phyloP scores from a whole-genome alignment of 2,329 filamentous ascomycete species.

The Sporothrix schenckii region DNA sequence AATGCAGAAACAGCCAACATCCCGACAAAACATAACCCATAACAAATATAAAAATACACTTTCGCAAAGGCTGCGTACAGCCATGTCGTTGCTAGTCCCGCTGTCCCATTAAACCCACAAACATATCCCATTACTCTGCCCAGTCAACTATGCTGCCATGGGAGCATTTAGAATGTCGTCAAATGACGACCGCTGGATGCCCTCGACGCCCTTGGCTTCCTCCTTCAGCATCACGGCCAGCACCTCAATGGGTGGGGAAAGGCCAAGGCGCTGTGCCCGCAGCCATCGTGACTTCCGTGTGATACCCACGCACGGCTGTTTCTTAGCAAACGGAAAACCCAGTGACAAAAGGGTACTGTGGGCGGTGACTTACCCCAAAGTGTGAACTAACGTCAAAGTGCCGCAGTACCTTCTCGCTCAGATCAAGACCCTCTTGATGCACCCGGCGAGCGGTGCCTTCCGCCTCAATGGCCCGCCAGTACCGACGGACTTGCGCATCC shows the following conservation, averaged over 20 bases:
- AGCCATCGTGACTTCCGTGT: constrained; percentile 82
- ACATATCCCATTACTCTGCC: background rate
- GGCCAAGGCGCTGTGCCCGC: constrained; percentile 76
- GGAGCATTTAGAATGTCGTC: constrained; percentile 65
- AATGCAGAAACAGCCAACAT: constrained; percentile 1
- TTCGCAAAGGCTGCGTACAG: background rate
- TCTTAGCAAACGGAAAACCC: constrained; percentile 8
- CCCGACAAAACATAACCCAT: background rate
- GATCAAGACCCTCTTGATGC: constrained; percentile 72
- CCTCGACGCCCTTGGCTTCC: constrained; percentile 58
- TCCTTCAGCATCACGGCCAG: constrained; percentile 80
- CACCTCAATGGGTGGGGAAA: constrained; percentile 89
- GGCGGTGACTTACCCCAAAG: constrained; percentile 75
- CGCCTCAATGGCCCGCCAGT: constrained; percentile 75
- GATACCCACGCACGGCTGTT: constrained; percentile 84
- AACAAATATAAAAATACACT: constrained; percentile 15
- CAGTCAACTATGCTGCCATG: constrained; percentile 32
- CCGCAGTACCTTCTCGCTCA: constrained; percentile 82
- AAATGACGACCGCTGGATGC: constrained; percentile 70
- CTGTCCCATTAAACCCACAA: background rate
- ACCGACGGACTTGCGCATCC: constrained; percentile 70
- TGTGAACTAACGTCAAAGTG: constrained; percentile 92
- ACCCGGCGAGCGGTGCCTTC: constrained; percentile 69
- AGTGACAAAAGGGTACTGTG: background rate
- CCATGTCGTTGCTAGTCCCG: constrained; percentile 14